Evolutionary conservation across 2,329 filamentous ascomycete species (phyloP).

Genomic region (Annulohypoxylon truncatum): DNA sequence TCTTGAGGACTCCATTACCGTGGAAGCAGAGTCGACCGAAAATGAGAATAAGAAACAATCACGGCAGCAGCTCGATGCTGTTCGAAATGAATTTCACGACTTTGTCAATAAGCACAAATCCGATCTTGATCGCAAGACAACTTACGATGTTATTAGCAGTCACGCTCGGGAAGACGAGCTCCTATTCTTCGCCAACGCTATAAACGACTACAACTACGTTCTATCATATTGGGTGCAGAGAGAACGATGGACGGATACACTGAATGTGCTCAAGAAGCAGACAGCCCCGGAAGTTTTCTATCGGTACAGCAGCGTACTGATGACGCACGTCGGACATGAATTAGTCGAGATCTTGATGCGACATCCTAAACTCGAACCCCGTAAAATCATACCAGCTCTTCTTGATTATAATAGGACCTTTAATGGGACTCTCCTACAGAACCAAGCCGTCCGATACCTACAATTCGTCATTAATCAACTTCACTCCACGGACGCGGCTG

Average conservation of each 20-base stretch:
- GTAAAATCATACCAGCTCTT: constrained; percentile 90
- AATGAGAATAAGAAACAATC: constrained; percentile 77
- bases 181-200: constrained; percentile 86
- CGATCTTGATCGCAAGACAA: constrained; percentile 90
- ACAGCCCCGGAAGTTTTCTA: constrained; percentile 94
- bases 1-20: constrained; percentile 92
- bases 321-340: constrained; percentile 86
- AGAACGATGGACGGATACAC: constrained; percentile 88
- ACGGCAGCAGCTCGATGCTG: constrained; percentile 74
- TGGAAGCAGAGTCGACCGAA: constrained; percentile 83
- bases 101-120: constrained; percentile 87
- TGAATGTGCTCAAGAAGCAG: constrained; percentile 91
- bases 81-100: constrained; percentile 85
- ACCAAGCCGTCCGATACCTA: constrained; percentile 93
- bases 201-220: constrained; percentile 94
- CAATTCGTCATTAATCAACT: constrained; percentile 92
- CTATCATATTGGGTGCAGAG: constrained; percentile 97
- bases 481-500: constrained; percentile 81
- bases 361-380: constrained; percentile 84
- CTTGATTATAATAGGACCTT: constrained; percentile 91
- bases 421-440: constrained; percentile 75
- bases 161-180: constrained; percentile 95
- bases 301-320: constrained; percentile 95
- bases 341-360: constrained; percentile 96
- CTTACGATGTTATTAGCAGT: constrained; percentile 95